phyloP scores from a whole-genome alignment of 2,329 filamentous ascomycete species.

The Sphaerulina musiva region DNA sequence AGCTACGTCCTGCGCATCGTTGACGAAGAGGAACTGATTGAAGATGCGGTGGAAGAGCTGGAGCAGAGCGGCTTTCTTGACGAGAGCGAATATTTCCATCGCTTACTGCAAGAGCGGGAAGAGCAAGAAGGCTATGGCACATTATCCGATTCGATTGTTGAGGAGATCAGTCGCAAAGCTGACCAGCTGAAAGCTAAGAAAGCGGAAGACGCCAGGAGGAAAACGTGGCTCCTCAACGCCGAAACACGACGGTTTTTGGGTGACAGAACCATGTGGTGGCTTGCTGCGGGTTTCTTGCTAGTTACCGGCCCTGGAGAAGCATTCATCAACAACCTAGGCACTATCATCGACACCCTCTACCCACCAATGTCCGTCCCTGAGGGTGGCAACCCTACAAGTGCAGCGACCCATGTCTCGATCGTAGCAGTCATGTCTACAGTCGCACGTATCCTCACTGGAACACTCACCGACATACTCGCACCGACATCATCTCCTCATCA shows the following conservation, averaged over 20 bases:
- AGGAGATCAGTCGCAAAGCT: slow-evolving; percentile 41
- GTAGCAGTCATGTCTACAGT: slow-evolving; percentile 84
- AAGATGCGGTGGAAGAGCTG: slow-evolving; percentile 83
- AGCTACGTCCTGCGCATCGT: slow-evolving; percentile 69
- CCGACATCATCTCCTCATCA: slow-evolving; percentile 46
- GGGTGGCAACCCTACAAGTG: slow-evolving; percentile 52
- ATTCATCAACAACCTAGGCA: slow-evolving; percentile 95
- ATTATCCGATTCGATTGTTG: slow-evolving; percentile 43
- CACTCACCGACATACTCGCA: slow-evolving; percentile 83
- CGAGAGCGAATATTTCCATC: slow-evolving; percentile 64
- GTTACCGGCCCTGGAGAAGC: slow-evolving; percentile 93
- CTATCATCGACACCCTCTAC: slow-evolving; percentile 80
- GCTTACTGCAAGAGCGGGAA: slow-evolving; percentile 39
- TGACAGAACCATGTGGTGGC: slow-evolving; percentile 92
- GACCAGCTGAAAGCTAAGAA: slow-evolving; percentile 42
- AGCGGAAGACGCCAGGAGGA: slow-evolving; percentile 61
- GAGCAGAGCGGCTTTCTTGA: slow-evolving; percentile 79
- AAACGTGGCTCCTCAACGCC: slow-evolving; percentile 83
- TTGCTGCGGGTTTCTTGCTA: slow-evolving; percentile 84
- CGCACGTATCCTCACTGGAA: slow-evolving; percentile 83
- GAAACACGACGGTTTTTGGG: slow-evolving; percentile 79
- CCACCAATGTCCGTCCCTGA: slow-evolving; percentile 51
- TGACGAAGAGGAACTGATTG: slow-evolving; percentile 79
- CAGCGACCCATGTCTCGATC: slow-evolving; percentile 86
- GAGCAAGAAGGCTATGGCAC: slow-evolving; percentile 56